Percentiles rank a stretch among this genome's conserved stretches.
These are phyloP conservation scores for Xylaria acuta DNA, from an alignment of 495 filamentous ascomycete species.

Conservation along the genomic window DNA sequence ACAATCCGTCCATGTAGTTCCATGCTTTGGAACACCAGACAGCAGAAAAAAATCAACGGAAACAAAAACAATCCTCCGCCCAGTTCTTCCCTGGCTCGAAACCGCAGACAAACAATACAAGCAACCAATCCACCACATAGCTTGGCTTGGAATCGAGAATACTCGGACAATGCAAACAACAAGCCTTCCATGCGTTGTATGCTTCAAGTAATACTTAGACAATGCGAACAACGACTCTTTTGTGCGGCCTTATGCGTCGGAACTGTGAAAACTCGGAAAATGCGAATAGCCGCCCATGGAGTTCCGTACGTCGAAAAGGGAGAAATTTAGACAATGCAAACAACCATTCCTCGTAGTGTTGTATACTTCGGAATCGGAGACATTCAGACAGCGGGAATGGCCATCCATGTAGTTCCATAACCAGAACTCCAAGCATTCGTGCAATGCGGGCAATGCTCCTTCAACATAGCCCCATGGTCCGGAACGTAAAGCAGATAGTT, in stretches of 20 bases:
- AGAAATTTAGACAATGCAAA: background rate
- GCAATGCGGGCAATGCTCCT: background rate
- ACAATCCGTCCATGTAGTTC: background rate
- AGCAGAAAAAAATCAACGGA: background rate
- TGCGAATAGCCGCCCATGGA: background rate
- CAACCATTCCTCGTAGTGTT: background rate
- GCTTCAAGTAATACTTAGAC: background rate
- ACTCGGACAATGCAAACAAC: background rate
- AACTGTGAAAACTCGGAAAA: background rate
- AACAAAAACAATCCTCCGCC: background rate
- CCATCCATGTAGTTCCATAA: background rate
- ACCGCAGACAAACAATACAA: background rate
- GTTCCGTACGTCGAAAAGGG: background rate
- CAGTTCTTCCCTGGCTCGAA: background rate
- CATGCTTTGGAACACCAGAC: constrained; percentile 4
- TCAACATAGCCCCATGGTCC: background rate
- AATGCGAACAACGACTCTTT: background rate
- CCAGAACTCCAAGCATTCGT: background rate
- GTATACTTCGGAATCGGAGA: background rate
- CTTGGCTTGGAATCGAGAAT: background rate
- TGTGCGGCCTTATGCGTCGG: background rate
- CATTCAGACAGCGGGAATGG: background rate
- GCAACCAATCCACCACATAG: background rate
- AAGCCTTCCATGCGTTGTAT: background rate
- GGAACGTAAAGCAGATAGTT: background rate